Percentiles rank a stretch among this genome's conserved stretches.
These are phyloP conservation scores for Deinandra increscens DNA, from an alignment of 129 eudicot species.

Conservation along the genomic window DNA sequence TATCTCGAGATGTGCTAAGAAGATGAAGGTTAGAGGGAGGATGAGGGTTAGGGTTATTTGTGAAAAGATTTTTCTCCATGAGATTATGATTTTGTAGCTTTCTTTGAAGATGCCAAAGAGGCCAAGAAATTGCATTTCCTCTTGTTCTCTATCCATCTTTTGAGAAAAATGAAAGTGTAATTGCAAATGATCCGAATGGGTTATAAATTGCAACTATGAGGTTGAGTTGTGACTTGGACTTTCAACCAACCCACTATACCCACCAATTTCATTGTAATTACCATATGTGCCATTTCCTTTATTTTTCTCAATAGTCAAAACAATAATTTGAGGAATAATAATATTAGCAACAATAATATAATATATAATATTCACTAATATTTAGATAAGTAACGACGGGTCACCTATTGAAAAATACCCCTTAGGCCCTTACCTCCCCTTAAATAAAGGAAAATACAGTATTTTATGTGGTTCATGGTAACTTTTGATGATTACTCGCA, in stretches of 20 bases:
- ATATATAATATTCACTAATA: too few relatives aligned
- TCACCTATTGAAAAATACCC: too few relatives aligned
- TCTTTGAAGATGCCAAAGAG: slow-evolving; percentile 56
- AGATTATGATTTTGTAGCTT: slow-evolving; percentile 41
- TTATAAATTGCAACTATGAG: background rate
- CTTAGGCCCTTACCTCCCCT: too few relatives aligned
- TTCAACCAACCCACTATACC: slow-evolving; percentile 1
- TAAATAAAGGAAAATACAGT: too few relatives aligned
- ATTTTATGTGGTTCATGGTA: too few relatives aligned
- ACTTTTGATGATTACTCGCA: too few relatives aligned
- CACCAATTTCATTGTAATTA: background rate
- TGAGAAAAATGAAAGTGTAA: background rate
- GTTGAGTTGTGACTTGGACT: slow-evolving; percentile 3
- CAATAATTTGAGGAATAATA: too few relatives aligned
- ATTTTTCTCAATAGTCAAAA: background rate
- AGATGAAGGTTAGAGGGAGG: slow-evolving; percentile 58
- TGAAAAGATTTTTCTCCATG: slow-evolving; percentile 49
- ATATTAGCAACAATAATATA: too few relatives aligned
- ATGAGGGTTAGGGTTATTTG: slow-evolving; percentile 56
- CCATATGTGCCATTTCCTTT: background rate
- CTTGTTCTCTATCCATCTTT: slow-evolving; percentile 65
- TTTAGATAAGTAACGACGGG: too few relatives aligned
- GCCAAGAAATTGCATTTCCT: slow-evolving; percentile 67
- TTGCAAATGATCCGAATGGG: background rate
- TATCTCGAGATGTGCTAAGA: slow-evolving; percentile 40